Evolutionary conservation across 495 filamentous ascomycete genomes (phyloP), one percentile per base, ranked within the genome.

Genomic region (Saxophila tyrrhenica): DNA sequence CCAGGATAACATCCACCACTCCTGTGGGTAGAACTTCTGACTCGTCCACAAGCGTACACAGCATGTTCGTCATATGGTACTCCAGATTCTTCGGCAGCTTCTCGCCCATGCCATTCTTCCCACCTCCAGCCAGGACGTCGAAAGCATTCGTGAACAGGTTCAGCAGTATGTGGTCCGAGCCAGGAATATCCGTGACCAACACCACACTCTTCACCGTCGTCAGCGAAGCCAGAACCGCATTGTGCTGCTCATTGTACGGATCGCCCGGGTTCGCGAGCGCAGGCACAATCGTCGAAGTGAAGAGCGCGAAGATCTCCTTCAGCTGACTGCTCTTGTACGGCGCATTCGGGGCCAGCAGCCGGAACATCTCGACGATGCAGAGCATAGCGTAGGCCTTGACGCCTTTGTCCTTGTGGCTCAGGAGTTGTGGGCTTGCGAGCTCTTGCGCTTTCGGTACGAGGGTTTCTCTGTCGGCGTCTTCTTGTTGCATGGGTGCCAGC

Each of bases 271-370:
- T 87, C 54, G 86, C 82, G 20, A 99, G 78, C 23, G 87, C 81
- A 41, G 88, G 89, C 46, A 99, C 78, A 48, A 92, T 85, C 22
- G 80, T 81, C 25, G 77, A 82, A 52, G 95, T 78, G 67, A 94
- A 86, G 54, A 95, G 83, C 19, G 82, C 86, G 68, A 97, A 99
- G 52, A 96, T 87, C 69, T 96, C 89, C 85, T 92, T 95, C 25
- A 99, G 74, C 69, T 97, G 91, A 48, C 82, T 78, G 25, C 75
- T 80, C 10, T 88, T 95, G 70, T 94, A 97, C 11, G 92, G 92
- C 68, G 92, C 92, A 78, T 97, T 83, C 3, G 92, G 92, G 25
- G 92, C 92, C 72, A 89, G 95, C 24, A 99, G 75, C 62, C 87
- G 80, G 67, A 99, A 79, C 52, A 99, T 87, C 66, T 99, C 94